These are phyloP conservation scores for Colletotrichum horii DNA, from an alignment of 2,329 filamentous ascomycete species.

Conservation along the genomic window DNA sequence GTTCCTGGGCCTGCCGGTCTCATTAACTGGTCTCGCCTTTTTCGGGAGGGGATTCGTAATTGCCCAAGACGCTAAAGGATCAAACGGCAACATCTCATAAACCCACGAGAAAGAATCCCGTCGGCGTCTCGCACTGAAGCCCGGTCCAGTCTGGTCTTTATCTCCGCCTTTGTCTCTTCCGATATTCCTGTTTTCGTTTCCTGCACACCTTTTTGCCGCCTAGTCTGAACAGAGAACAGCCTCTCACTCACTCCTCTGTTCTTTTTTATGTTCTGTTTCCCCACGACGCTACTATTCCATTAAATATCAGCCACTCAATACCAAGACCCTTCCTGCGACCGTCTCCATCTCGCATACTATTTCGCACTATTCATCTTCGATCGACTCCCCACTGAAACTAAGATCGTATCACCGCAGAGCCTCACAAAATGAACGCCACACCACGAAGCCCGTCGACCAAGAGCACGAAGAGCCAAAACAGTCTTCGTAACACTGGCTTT, in stretches of 20 bases:
- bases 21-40: conserved; percentile 9
- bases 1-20: conserved; percentile 16
- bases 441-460: conserved; percentile 17
- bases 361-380: not conserved
- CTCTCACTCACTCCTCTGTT: not conserved
- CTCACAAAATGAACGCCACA: conserved; percentile 12
- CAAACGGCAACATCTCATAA: conserved; percentile 14
- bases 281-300: not conserved
- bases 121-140: conserved; percentile 7
- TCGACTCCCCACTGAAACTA: conserved; percentile 14
- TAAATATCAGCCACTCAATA: not conserved
- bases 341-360: not conserved
- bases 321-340: not conserved
- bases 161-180: not conserved
- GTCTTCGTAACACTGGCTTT: conserved; percentile 51
- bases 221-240: conserved; percentile 3
- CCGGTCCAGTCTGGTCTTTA: not conserved
- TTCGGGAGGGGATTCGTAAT: conserved; percentile 23
- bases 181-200: not conserved
- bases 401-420: conserved; percentile 8
- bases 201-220: not conserved
- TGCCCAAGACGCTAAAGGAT: conserved; percentile 25
- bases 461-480: conserved; percentile 13
- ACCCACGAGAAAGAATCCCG: not conserved
- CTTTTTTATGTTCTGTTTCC: not conserved